phyloP scores from a whole-genome alignment of 2,329 filamentous ascomycete genomes.

The Pleoardoris graminearum region DNA sequence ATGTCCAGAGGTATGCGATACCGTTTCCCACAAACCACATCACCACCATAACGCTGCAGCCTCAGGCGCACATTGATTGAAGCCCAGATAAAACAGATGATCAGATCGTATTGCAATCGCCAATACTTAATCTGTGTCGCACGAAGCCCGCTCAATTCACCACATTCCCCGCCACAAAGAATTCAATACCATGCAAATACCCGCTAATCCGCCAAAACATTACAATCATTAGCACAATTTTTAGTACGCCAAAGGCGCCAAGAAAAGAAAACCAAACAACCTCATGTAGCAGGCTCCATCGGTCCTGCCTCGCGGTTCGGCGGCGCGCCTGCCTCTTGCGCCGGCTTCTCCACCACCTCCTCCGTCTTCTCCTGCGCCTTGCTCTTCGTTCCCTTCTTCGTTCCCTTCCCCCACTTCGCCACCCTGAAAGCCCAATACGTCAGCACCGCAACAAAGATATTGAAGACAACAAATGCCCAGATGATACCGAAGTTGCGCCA shows the following conservation, averaged over 20 bases:
- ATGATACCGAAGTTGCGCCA: slow-evolving; percentile 73
- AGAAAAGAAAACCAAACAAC: background rate
- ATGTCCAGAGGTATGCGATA: too few species aligned
- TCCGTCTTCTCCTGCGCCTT: slow-evolving; percentile 2
- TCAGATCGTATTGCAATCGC: too few species aligned
- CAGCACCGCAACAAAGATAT: slow-evolving; percentile 60
- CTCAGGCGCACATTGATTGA: too few species aligned
- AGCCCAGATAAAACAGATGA: too few species aligned
- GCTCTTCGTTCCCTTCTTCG: slow-evolving; percentile 6
- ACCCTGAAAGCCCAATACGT: slow-evolving; percentile 57
- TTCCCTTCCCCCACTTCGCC: slow-evolving; percentile 16
- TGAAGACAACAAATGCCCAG: slow-evolving; percentile 67
- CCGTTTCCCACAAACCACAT: too few species aligned
- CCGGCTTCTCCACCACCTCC: slow-evolving; percentile 4
- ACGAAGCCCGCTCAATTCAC: too few species aligned
- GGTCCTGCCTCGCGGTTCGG: slow-evolving; percentile 6
- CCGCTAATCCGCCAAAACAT: too few species aligned
- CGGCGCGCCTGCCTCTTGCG: slow-evolving; percentile 11
- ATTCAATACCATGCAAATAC: too few species aligned
- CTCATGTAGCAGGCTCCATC: background rate
- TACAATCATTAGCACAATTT: too few species aligned
- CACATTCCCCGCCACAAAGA: too few species aligned
- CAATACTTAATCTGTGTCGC: too few species aligned
- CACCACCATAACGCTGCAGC: too few species aligned
- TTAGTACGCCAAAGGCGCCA: background rate